Base-by-base conservation (phyloP, 108 stramenopile genomes). In the Pseudonitzschia delicatissima region DNA sequence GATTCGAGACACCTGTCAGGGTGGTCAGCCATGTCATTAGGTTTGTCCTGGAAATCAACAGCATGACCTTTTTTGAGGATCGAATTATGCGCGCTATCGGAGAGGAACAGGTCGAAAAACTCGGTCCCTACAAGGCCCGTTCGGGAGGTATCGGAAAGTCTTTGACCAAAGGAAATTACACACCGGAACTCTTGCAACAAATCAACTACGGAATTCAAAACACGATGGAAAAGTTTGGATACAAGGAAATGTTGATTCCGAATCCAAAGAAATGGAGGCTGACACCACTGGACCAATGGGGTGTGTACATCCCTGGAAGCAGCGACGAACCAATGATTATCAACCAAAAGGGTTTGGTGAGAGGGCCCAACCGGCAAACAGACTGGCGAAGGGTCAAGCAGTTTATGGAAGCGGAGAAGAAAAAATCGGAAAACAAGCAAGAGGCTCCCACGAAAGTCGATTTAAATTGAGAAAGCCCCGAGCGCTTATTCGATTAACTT, bases 101-200 rank as follows among this genome's bases (percentile, higher is more conserved):
- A 33, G 80, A 84, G 44, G 72, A 84, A 44, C 67, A 78, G 42
- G 77, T 85, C 52, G 82, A 82, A 62, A 77, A 74, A 13, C 47
- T 87, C 48, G 87, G 87, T 66, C 80, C 83, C 1, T 87, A 87
- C 72, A 84, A 82, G 45, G 83, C 87, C 21, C 76, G 87, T 28
- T 80, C 79, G 29, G 87, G 83, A 55, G 87, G 87, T 62, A 83
- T 87, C 47, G 87, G 87, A 35, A 84, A 82, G 42, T 64, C 78
- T 5, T 36, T 85, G 45, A 62, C 58, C 13, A 80, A 78, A 59
- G 60, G 60, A 27, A 52, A 52, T n/a, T 87, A 81, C 50, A 39
- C 83, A 15, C 73, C 83, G 3, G 77, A 84, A 26, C 57, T 85
- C 23, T 37, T 87, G n/a, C 51, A 80, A 17, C 65, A 67, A 57